Conservation (phyloP, 768 basidiomycete species). For the Agrocybe chaxingu region DNA sequence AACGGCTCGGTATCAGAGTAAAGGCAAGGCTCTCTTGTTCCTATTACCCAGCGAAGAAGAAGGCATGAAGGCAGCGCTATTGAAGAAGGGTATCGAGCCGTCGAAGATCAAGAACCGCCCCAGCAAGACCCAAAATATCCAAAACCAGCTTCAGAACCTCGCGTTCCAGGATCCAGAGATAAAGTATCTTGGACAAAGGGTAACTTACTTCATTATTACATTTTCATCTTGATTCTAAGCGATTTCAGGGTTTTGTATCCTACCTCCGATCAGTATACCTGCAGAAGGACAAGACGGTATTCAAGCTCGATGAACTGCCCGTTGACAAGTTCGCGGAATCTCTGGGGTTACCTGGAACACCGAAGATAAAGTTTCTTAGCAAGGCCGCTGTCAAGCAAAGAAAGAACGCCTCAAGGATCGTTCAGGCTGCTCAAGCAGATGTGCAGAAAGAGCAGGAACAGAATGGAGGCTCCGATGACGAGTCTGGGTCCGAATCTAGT, state of each 20-base stretch:
- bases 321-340: conserved; percentile 83
- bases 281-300: conserved; percentile 92
- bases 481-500: conserved; percentile 13
- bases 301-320: conserved; percentile 82
- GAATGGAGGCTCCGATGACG: conserved; percentile 4
- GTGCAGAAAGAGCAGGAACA: conserved; percentile 17
- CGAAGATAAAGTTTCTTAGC: conserved; percentile 87
- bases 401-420: conserved; percentile 67
- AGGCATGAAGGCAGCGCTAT: conserved; percentile 75
- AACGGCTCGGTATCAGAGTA: conserved; percentile 90
- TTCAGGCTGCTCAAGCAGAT: conserved; percentile 32
- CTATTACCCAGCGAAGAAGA: conserved; percentile 90
- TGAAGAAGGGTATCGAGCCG: conserved; percentile 67
- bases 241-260: conserved; percentile 83
- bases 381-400: conserved; percentile 65
- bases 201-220: conserved; percentile 27
- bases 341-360: conserved; percentile 89
- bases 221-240: neutral
- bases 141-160: conserved; percentile 87
- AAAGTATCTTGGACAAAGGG: conserved; percentile 93
- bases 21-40: conserved; percentile 82
- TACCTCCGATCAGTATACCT: conserved; percentile 91
- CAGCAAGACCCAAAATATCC: conserved; percentile 82
- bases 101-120: conserved; percentile 84
- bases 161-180: conserved; percentile 95